Evolutionary conservation across 257 asterid genomes (phyloP).

Genomic region (Plantago ovata): DNA sequence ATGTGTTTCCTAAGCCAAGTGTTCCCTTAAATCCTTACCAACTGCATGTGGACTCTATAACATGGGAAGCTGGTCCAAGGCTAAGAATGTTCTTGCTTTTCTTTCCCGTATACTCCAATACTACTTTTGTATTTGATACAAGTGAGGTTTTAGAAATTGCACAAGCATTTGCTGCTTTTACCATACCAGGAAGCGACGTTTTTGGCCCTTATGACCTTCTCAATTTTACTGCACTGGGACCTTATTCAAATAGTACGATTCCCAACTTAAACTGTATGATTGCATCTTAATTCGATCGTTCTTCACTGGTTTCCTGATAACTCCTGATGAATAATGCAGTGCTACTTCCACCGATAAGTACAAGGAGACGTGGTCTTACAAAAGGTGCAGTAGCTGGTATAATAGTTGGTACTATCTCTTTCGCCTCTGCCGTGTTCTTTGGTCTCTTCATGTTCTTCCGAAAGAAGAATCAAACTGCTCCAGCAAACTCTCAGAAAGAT

Average conservation of each 20-base stretch:
- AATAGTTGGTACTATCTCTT: conserved; percentile 29
- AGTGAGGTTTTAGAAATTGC: conserved; percentile 35
- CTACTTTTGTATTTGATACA: conserved; percentile 21
- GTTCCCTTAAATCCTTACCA: conserved; percentile 24
- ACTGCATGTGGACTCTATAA: conserved; percentile 30
- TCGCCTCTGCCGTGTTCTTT: conserved; percentile 25
- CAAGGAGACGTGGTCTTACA: conserved; percentile 26
- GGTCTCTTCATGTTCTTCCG: conserved; percentile 22
- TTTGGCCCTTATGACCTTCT: conserved; percentile 59
- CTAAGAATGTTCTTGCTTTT: conserved; percentile 40
- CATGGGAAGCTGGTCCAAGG: conserved; percentile 53
- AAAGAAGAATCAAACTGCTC: conserved; percentile 19
- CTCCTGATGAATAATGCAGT: conserved; percentile 26
- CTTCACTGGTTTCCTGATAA: conserved; percentile 15
- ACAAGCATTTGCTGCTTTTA: conserved; percentile 33
- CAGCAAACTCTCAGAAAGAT: conserved; percentile 21
- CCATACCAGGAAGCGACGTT: conserved; percentile 30
- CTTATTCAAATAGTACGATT: conserved; percentile 30
- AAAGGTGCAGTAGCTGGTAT: conserved; percentile 45
- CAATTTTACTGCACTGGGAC: conserved; percentile 42
- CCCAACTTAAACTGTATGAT: not conserved
- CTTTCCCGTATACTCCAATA: conserved; percentile 29
- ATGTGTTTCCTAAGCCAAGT: conserved; percentile 16
- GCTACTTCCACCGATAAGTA: conserved; percentile 33
- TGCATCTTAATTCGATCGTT: not conserved